These are phyloP conservation scores for Naganishia onofrii DNA, from an alignment of 768 basidiomycete species.

Conservation along the genomic window DNA sequence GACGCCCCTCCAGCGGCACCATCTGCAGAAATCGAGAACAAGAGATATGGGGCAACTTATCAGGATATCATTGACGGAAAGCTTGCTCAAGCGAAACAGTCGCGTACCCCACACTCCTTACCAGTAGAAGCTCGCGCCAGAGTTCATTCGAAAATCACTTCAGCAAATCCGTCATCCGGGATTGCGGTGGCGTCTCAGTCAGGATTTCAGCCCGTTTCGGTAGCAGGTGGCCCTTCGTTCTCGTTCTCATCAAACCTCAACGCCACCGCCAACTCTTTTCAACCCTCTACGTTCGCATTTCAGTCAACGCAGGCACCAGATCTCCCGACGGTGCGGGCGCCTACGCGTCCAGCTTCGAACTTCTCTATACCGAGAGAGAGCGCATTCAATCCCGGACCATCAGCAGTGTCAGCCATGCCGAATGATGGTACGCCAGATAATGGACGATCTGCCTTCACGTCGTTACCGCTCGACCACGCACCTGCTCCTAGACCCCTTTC, in stretches of 20 bases:
- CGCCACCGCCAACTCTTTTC: background rate
- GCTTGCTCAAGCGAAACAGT: background rate
- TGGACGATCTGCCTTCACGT: background rate
- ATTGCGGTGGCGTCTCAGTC: too few relatives aligned
- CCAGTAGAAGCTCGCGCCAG: constrained; percentile 3
- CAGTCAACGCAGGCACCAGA: background rate
- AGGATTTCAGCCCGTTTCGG: background rate
- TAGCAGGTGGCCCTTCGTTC: background rate
- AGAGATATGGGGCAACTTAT: constrained; percentile 15
- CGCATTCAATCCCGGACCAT: background rate
- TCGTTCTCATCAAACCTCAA: background rate
- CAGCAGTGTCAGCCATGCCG: background rate
- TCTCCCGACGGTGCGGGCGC: background rate
- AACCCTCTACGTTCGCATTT: background rate
- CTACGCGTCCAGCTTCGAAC: background rate
- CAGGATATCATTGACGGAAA: constrained; percentile 33
- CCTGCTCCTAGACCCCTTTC: background rate
- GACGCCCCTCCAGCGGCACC: constrained; percentile 27
- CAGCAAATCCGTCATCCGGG: background rate
- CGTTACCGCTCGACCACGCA: background rate
- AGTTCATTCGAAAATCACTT: background rate
- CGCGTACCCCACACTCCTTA: background rate
- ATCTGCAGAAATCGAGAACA: constrained; percentile 16
- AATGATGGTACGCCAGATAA: background rate
- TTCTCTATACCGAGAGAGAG: background rate